phyloP scores from a whole-genome alignment of 305 asterid genomes.

The Solanum hybrid region DNA sequence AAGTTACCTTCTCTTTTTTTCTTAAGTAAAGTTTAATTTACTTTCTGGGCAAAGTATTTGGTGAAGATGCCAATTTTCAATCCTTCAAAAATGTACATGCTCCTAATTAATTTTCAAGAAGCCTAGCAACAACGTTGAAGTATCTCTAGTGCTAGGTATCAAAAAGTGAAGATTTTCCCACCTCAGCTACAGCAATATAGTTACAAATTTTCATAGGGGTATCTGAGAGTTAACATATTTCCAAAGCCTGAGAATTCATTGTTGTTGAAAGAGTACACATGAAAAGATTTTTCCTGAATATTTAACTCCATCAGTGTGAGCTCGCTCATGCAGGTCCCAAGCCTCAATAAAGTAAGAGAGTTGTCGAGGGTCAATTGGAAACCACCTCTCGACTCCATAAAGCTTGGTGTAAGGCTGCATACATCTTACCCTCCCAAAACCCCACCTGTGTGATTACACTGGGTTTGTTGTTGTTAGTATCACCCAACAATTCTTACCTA shows the following conservation, averaged over 20 bases:
- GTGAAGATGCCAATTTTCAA: not conserved
- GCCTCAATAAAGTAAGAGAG: not conserved
- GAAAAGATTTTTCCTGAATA: not conserved
- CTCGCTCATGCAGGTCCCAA: not conserved
- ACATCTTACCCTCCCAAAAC: not conserved
- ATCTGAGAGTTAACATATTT: not conserved
- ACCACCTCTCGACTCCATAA: not conserved
- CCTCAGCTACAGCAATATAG: not conserved
- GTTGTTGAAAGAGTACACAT: not conserved
- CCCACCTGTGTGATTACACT: not conserved
- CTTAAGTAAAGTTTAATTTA: not conserved
- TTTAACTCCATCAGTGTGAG: not conserved
- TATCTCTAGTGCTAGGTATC: not conserved
- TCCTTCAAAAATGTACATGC: not conserved
- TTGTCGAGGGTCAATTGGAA: not conserved
- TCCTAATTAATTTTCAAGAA: not conserved
- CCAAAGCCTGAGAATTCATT: not conserved
- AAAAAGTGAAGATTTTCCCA: not conserved
- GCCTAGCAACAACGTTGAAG: not conserved
- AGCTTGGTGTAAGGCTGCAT: not conserved
- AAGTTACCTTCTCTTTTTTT: not conserved
- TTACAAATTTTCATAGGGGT: not conserved
- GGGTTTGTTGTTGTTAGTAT: not conserved
- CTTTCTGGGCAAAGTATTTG: not conserved
- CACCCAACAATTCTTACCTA: not conserved